Conservation (phyloP, 2,329 filamentous ascomycete species). For the Pseudofabraea citricarpa region DNA sequence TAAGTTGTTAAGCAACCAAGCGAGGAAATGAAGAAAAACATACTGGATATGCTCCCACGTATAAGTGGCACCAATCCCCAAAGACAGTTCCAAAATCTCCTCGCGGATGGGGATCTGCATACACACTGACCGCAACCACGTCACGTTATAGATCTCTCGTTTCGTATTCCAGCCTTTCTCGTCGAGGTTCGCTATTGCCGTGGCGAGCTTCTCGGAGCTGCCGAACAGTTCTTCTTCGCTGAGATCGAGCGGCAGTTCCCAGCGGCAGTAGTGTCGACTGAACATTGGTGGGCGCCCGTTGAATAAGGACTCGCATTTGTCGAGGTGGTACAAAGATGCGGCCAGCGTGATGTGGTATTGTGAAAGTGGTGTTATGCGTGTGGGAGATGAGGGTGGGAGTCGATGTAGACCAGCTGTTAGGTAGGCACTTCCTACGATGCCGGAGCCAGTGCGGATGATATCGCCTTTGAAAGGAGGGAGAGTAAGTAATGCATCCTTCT, state of each 20-base stretch:
- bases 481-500: no score
- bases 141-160: slow-evolving; percentile 6
- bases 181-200: not conserved
- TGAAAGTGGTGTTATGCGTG: not conserved
- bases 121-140: slow-evolving; percentile 5
- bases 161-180: slow-evolving; percentile 10
- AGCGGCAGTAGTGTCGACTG: slow-evolving; percentile 4
- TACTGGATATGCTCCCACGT: slow-evolving; percentile 5
- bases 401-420: not conserved
- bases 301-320: slow-evolving; percentile 1
- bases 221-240: slow-evolving; percentile 5
- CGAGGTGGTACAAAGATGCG: not conserved
- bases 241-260: slow-evolving; percentile 6
- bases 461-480: not conserved
- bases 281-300: slow-evolving; percentile 9
- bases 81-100: slow-evolving; percentile 6
- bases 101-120: slow-evolving; percentile 6
- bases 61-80: not conserved
- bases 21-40: no score
- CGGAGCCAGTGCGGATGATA: not conserved
- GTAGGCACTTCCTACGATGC: not conserved
- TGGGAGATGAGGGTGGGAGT: not conserved
- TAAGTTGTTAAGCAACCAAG: no score
- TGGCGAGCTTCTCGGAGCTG: not conserved
- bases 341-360: not conserved